These are phyloP conservation scores for Sporothrix luriei DNA, from an alignment of 2,329 filamentous ascomycete species.

Conservation along the genomic window DNA sequence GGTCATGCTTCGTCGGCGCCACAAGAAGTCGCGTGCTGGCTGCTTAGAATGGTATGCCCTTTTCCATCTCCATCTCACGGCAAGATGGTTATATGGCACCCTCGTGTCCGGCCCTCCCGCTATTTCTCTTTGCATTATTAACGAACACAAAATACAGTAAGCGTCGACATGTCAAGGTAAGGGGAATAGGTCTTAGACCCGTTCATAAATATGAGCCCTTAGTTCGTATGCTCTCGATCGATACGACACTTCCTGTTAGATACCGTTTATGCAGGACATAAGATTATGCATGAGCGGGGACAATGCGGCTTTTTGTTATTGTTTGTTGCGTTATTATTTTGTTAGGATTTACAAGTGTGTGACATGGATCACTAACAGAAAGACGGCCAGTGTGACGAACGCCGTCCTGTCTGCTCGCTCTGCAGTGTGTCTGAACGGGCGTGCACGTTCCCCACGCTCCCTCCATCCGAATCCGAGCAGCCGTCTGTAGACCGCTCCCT, in stretches of 20 bases:
- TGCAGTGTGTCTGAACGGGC: constrained; percentile 40
- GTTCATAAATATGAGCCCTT: neutral
- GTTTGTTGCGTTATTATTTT: neutral
- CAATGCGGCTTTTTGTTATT: neutral
- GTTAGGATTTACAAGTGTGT: neutral
- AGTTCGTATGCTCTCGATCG: neutral
- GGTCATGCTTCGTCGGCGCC: constrained; percentile 39
- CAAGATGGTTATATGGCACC: neutral
- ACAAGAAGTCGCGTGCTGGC: constrained; percentile 43
- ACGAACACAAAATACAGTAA: constrained; percentile 36
- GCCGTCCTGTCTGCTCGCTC: constrained; percentile 39
- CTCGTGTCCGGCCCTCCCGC: neutral
- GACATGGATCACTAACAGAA: neutral
- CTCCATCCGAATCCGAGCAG: constrained; percentile 23
- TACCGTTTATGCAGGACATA: neutral
- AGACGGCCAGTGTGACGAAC: constrained; percentile 40
- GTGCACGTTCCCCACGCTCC: constrained; percentile 36
- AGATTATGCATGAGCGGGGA: neutral
- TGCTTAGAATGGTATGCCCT: constrained; percentile 40
- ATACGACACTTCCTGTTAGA: neutral
- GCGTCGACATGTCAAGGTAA: constrained; percentile 42
- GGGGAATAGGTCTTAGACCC: neutral
- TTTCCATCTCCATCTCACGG: neutral
- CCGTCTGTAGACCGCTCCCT: neutral
- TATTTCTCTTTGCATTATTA: neutral